A percentile compares a stretch with the other conserved stretches of the same genome.
phyloP scores from a whole-genome alignment of 495 filamentous ascomycete species.

The Zalerion maritima region DNA sequence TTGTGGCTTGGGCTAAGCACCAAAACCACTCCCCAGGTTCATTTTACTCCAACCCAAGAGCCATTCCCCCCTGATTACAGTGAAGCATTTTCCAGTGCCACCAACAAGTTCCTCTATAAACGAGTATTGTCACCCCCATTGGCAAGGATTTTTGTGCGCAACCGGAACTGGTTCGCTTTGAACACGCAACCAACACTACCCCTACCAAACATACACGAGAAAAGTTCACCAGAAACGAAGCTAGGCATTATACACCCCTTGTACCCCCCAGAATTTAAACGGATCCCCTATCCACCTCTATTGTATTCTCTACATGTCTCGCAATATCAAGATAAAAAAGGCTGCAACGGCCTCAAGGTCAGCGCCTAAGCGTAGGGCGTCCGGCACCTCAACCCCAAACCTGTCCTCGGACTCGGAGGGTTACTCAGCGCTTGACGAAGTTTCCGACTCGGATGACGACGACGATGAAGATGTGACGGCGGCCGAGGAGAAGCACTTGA shows the following conservation, averaged over 20 bases:
- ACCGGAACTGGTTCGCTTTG: too few relatives aligned
- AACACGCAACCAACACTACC: too few relatives aligned
- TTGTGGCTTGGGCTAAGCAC: too few relatives aligned
- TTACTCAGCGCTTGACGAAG: constrained; percentile 60
- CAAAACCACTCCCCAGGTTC: too few relatives aligned
- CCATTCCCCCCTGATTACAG: too few relatives aligned
- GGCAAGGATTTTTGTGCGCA: too few relatives aligned
- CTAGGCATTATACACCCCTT: constrained; percentile 7
- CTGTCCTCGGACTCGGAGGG: constrained; percentile 50
- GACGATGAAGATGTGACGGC: constrained; percentile 59
- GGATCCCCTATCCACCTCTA: constrained; percentile 9
- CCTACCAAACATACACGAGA: too few relatives aligned
- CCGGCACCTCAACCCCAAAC: constrained; percentile 28
- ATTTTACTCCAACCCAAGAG: too few relatives aligned
- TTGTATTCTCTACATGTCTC: constrained; percentile 27
- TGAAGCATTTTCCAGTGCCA: too few relatives aligned
- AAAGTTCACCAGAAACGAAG: too few relatives aligned
- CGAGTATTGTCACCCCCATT: too few relatives aligned
- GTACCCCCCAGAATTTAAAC: constrained; percentile 9
- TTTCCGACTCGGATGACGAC: constrained; percentile 58
- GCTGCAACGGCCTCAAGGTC: constrained; percentile 26
- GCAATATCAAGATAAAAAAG: constrained; percentile 37
- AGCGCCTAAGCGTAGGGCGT: constrained; percentile 22
- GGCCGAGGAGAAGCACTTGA: constrained; percentile 58
- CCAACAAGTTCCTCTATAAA: too few relatives aligned